Evolutionary conservation across 2,329 filamentous ascomycete genomes (phyloP), one percentile per base, ranked within the genome.

Genomic region (Sarocladium oryzae): DNA sequence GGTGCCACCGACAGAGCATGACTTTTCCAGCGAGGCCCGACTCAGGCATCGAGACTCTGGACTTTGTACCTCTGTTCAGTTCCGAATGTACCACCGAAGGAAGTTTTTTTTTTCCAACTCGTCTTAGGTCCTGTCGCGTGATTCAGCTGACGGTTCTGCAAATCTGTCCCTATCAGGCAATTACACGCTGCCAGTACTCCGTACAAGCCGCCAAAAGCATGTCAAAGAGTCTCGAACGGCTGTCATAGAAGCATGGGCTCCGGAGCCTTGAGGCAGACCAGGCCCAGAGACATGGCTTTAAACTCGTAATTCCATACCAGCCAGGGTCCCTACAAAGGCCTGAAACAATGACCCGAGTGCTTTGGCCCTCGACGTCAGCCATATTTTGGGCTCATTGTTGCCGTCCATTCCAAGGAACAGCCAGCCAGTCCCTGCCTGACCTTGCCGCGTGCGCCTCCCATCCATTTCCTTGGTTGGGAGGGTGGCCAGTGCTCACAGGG

Each of bases 341-440:
- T 33, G 43, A 48, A 48, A 48, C 43, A 33, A 21, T 26, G n/a
- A 30, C 28, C 4, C 33, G 21, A 3, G 20, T 33, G 24, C 43
- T 30, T 21, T 48, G 43, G 43, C 28, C n/a, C 43, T 32, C 43
- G 21, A 23, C 43, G 7, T 48, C 43, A 48, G 13, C 43, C 28
- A 16, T 15, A 16, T 16, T n/a, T n/a, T 33, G 28, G 20, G 26
- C 8, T 33, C 43, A 20, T 48, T 32, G 26, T 48, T 4, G 43
- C 26, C 28, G 43, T 7, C 20, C 33, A 16, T 48, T 48, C n/a
- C 43, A 30, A 30, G 43, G 28, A 30, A 33, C 16, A 33, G 43
- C 43, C 5, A 6, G 11, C 36, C 36, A n/a, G 16, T 20, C 28
- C 9, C n/a, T 48, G 26, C 43, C 43, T 32, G 43, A 33, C 13